Percentiles rank a stretch among this genome's conserved stretches.
phyloP scores from a whole-genome alignment of 176 grass and related monocot genomes.

The Eragrostis nindensis region DNA sequence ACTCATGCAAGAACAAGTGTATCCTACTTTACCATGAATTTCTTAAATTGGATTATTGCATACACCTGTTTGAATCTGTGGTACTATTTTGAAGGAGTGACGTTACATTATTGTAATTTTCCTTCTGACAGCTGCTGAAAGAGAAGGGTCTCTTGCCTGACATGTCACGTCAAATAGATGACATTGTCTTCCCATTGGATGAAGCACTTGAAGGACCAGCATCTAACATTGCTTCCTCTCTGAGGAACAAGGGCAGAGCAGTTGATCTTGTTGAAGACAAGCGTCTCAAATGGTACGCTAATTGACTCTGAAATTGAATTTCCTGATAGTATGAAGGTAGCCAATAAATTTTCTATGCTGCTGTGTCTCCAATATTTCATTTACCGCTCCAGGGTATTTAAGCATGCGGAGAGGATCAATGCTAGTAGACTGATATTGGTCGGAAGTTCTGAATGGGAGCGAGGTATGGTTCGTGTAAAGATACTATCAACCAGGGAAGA shows the following conservation, averaged over 20 bases:
- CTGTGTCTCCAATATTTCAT: conserved; percentile 12
- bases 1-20: not conserved
- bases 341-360: not conserved
- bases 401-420: conserved; percentile 87
- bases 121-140: conserved; percentile 68
- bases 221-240: conserved; percentile 63
- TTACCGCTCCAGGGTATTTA: conserved; percentile 79
- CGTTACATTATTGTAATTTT: not conserved
- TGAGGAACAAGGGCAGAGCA: conserved; percentile 66
- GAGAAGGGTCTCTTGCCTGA: conserved; percentile 77
- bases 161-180: conserved; percentile 68
- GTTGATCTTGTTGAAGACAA: conserved; percentile 83
- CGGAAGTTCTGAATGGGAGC: conserved; percentile 85
- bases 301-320: not conserved
- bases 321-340: not conserved
- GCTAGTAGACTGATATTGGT: conserved; percentile 87
- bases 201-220: conserved; percentile 69
- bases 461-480: conserved; percentile 85
- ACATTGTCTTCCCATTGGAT: conserved; percentile 82
- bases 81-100: conserved; percentile 12
- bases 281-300: conserved; percentile 79
- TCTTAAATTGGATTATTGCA: not conserved
- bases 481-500: conserved; percentile 88
- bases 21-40: conserved; percentile 9
- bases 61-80: not conserved